Evolutionary conservation across 805 yeast genomes (phyloP).

Genomic region (Saccharomycopsis vini): DNA sequence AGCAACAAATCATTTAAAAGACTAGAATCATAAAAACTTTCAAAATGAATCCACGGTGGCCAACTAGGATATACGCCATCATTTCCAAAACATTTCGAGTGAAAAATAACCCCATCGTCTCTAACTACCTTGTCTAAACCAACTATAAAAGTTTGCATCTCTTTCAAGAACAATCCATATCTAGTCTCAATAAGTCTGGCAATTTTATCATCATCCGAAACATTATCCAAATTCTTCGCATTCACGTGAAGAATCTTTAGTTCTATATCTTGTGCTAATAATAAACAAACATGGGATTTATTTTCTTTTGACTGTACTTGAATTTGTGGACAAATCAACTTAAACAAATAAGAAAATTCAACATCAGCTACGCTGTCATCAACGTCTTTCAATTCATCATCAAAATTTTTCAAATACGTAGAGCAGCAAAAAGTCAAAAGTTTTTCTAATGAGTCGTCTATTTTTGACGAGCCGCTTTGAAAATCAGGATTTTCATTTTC

Average conservation of each 20-base stretch:
- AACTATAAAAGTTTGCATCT: slow-evolving; percentile 46
- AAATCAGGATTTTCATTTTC: slow-evolving; percentile 2
- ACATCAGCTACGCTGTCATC: slow-evolving; percentile 33
- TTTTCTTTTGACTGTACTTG: slow-evolving; percentile 43
- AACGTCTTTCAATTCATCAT: slow-evolving; percentile 36
- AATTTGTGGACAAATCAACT: slow-evolving; percentile 53
- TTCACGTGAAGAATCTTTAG: slow-evolving; percentile 39
- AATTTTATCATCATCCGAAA: slow-evolving; percentile 27
- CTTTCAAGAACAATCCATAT: slow-evolving; percentile 45
- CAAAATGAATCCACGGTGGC: slow-evolving; percentile 65
- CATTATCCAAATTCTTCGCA: slow-evolving; percentile 32
- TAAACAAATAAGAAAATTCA: slow-evolving; percentile 42
- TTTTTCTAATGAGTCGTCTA: not conserved
- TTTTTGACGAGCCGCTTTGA: not conserved
- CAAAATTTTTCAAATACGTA: slow-evolving; percentile 33
- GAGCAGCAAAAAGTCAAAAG: not conserved
- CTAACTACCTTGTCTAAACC: slow-evolving; percentile 30
- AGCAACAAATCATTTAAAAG: slow-evolving; percentile 36
- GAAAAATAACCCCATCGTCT: slow-evolving; percentile 28
- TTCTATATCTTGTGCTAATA: slow-evolving; percentile 53
- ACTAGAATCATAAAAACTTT: slow-evolving; percentile 45
- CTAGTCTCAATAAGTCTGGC: slow-evolving; percentile 44
- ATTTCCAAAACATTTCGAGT: slow-evolving; percentile 24
- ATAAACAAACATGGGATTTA: slow-evolving; percentile 36
- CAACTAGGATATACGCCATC: slow-evolving; percentile 30